A percentile compares a stretch with the other conserved stretches of the same genome.
phyloP scores from a whole-genome alignment of 805 yeast genomes.

The Barnettozyma wickerhamii region DNA sequence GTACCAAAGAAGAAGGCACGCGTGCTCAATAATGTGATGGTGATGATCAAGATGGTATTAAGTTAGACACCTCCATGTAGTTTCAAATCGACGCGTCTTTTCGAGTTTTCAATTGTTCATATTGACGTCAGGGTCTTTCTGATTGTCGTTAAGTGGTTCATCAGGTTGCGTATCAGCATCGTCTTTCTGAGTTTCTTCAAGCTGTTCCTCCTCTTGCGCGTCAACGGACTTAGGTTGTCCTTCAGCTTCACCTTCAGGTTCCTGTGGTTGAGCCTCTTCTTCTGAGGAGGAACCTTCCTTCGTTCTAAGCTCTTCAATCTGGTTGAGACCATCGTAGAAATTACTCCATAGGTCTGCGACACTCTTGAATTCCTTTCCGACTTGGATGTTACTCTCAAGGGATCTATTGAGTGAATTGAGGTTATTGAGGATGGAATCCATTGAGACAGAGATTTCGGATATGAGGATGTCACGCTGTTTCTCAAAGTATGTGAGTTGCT shows the following conservation, averaged over 20 bases:
- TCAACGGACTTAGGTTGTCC: slow-evolving; percentile 1
- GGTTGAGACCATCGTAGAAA: slow-evolving; percentile 52
- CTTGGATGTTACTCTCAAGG: slow-evolving; percentile 60
- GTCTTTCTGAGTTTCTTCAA: background rate
- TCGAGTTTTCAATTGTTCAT: background rate
- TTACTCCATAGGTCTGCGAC: slow-evolving; percentile 68
- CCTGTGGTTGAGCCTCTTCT: background rate
- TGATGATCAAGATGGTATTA: background rate
- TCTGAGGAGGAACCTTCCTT: background rate
- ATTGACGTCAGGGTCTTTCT: background rate
- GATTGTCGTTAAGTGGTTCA: background rate
- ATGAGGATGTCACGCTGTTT: slow-evolving; percentile 54
- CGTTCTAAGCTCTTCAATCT: slow-evolving; percentile 22
- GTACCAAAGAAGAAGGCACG: slow-evolving; percentile 4
- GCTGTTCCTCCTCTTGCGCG: background rate
- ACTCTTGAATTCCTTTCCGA: slow-evolving; percentile 71
- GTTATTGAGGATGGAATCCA: slow-evolving; percentile 63
- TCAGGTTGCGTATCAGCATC: too few species aligned
- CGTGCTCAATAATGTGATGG: slow-evolving; percentile 6
- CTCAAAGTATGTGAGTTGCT: slow-evolving; percentile 41
- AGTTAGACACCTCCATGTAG: too few species aligned
- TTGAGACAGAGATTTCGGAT: slow-evolving; percentile 51
- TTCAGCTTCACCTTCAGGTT: slow-evolving; percentile 3
- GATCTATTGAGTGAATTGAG: slow-evolving; percentile 64
- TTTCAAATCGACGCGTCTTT: too few species aligned